Conservation (phyloP, 2,329 filamentous ascomycete species). For the Neocucurbitaria cava region DNA sequence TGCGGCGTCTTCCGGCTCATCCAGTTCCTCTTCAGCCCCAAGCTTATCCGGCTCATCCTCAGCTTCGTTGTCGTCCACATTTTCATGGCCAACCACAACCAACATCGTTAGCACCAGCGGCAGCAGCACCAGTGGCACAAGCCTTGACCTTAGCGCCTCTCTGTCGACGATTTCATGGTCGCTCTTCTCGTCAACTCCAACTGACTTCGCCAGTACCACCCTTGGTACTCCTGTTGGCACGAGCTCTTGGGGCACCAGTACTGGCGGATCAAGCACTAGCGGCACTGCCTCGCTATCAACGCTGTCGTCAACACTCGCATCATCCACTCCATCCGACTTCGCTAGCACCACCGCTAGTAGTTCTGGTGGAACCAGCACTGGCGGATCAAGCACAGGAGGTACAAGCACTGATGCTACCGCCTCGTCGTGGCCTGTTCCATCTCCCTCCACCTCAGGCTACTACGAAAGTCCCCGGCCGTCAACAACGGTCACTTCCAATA, state of each 20-base stretch:
- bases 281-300: too few species aligned
- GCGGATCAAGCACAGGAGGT: too few species aligned
- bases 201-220: too few species aligned
- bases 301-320: not conserved
- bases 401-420: not conserved
- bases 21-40: not conserved
- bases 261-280: too few species aligned
- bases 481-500: not conserved
- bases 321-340: not conserved
- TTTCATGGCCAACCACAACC: not conserved
- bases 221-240: too few species aligned
- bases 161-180: not conserved
- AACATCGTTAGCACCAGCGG: not conserved
- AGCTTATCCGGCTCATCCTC: not conserved
- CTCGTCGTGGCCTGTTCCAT: not conserved
- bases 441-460: not conserved
- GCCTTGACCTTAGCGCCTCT: not conserved
- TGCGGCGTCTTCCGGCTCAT: too few species aligned
- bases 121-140: not conserved
- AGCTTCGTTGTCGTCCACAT: not conserved
- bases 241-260: too few species aligned
- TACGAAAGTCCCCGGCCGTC: not conserved
- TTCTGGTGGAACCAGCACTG: too few species aligned
- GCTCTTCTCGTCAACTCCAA: too few species aligned
- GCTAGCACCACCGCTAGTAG: not conserved